Conservation (phyloP, 2,329 filamentous ascomycete species). For the Colletotrichum sp. region DNA sequence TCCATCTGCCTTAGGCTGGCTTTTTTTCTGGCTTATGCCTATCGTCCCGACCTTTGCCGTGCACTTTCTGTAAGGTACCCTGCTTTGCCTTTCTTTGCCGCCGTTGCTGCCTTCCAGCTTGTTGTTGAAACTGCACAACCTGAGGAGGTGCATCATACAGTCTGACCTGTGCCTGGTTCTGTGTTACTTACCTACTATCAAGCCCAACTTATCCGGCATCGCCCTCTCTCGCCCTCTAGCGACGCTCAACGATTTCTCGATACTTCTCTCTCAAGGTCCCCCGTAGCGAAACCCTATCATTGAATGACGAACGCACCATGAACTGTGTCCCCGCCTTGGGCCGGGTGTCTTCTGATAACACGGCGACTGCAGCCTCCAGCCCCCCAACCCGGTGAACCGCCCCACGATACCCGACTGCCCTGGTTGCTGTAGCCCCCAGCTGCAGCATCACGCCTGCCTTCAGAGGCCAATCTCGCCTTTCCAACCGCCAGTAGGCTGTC, state of each 20-base stretch:
- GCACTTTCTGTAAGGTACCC: not conserved
- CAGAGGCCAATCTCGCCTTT: not conserved
- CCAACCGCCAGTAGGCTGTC: not conserved
- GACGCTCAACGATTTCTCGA: not conserved
- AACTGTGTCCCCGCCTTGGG: constrained; percentile 37
- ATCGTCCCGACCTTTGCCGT: not conserved
- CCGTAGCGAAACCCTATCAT: not conserved
- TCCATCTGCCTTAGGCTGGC: not conserved
- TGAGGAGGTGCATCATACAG: not conserved
- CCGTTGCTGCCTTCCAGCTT: not conserved
- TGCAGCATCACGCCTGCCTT: not conserved
- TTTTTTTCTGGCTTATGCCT: not conserved
- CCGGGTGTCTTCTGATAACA: constrained; percentile 39
- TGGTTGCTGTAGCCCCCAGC: not conserved
- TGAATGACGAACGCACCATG: constrained; percentile 31
- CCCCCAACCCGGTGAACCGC: constrained; percentile 17
- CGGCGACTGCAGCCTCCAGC: constrained; percentile 27
- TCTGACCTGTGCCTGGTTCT: not conserved
- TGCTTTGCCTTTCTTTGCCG: not conserved
- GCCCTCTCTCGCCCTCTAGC: not conserved
- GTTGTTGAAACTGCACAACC: not conserved
- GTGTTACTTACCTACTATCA: not conserved
- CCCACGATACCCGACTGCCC: not conserved
- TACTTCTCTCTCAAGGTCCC: not conserved
- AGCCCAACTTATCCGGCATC: not conserved